Evolutionary conservation across 139 green algal genomes (phyloP), one percentile per base, ranked within the genome.

Genomic region (Pseudopediastrum boryanum): DNA sequence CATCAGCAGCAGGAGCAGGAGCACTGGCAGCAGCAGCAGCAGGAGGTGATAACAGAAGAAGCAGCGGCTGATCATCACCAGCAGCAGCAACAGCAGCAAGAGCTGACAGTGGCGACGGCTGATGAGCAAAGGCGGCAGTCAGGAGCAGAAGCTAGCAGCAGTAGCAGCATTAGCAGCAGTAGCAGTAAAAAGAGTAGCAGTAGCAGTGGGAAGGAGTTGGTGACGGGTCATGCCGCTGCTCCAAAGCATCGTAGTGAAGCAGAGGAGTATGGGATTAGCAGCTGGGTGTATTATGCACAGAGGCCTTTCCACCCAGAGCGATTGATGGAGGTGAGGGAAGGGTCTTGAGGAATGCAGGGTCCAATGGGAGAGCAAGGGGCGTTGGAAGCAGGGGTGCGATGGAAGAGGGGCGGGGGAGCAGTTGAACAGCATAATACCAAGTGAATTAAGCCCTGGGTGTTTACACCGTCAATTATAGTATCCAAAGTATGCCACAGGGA

Each of bases 221-320:
- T 21, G 50, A 59, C 19, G 50, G 50, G 50, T 21, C 19, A 21
- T 21, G 50, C 19, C 50, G 50, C 19, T 21, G 50, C n/a, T n/a
- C n/a, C n/a, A n/a, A n/a, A n/a, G n/a, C n/a, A n/a, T n/a, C 42
- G 21, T 29, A 85, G 73, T 35, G 86, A 90, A 39, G 73, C 68
- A 25, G 83, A 84, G 0, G 79, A 77, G 66, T 88, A 88, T 73
- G 85, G 85, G 44, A 90, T 91, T 67, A 70, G 52, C 36, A 85
- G 71, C 36, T 92, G 91, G 75, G 88, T 92, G 29, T 92, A 91
- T 68, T 85, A 71, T 66, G 85, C 86, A 7, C 56, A 70, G 33
- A 82, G 84, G 3, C 88, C 88, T 5, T 93, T 93, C 85, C 86
- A 91, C 68, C 84, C 88, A 1, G 12, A 42, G 44, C 79, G 86